These are phyloP conservation scores for Nelumbo lutea DNA, from an alignment of 164 flowering plant species.

Conservation along the genomic window DNA sequence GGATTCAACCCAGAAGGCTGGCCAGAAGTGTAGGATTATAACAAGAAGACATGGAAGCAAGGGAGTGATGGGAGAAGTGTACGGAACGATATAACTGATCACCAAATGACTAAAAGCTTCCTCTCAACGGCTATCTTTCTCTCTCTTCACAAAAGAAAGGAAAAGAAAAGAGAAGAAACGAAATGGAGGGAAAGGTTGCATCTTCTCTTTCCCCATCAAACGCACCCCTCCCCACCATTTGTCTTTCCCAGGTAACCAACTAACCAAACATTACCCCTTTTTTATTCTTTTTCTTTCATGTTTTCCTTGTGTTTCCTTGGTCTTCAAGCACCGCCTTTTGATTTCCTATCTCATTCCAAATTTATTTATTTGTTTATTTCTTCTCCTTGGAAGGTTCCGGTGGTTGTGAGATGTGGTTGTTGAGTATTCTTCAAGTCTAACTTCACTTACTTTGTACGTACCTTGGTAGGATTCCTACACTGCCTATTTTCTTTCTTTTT, in stretches of 20 bases:
- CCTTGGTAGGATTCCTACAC: slow-evolving; percentile 25
- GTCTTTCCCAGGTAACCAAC: neutral
- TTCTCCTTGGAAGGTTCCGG: neutral
- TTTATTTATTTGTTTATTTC: neutral
- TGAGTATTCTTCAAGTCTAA: slow-evolving; percentile 29
- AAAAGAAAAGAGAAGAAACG: neutral
- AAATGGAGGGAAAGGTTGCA: neutral
- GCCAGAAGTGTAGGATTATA: too few relatives aligned
- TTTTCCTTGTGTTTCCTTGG: neutral
- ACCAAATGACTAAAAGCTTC: neutral
- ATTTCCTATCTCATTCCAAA: neutral
- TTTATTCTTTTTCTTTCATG: neutral
- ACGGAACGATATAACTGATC: too few relatives aligned
- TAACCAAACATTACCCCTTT: neutral
- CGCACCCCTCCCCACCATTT: neutral
- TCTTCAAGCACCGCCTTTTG: neutral
- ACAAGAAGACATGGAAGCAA: neutral
- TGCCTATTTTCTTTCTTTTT: neutral
- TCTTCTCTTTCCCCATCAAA: neutral
- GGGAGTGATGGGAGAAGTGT: neutral
- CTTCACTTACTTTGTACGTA: slow-evolving; percentile 41
- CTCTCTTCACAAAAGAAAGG: neutral
- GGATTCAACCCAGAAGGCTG: too few relatives aligned
- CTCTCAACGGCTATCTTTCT: neutral
- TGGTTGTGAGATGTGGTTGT: slow-evolving; percentile 4